Conservation (phyloP, 1,284 basidiomycete species). For the Apiotrichum veenhuisii region DNA sequence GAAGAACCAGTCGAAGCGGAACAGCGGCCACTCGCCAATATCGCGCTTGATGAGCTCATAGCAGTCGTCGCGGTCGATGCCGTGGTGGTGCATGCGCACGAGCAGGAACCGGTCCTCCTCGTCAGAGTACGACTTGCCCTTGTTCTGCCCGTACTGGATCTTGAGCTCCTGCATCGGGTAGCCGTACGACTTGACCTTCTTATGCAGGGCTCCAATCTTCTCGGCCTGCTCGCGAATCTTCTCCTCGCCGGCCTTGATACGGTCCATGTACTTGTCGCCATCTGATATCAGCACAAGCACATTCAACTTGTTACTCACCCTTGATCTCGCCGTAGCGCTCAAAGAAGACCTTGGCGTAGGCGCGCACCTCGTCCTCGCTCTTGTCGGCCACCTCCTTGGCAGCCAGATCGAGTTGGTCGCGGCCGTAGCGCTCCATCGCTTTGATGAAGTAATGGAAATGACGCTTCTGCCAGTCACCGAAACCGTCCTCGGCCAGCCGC, state of each 20-base stretch:
- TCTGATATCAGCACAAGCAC: slow-evolving; percentile 50
- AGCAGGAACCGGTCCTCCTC: slow-evolving; percentile 96
- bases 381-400: slow-evolving; percentile 85
- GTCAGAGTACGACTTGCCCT: slow-evolving; percentile 92
- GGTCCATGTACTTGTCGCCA: slow-evolving; percentile 71
- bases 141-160: slow-evolving; percentile 88
- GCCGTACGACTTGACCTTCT: slow-evolving; percentile 74
- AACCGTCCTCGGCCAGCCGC: slow-evolving; percentile 70
- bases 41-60: slow-evolving; percentile 96
- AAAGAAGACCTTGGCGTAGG: slow-evolving; percentile 83
- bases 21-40: slow-evolving; percentile 92
- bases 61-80: slow-evolving; percentile 84
- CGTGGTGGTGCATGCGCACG: slow-evolving; percentile 86
- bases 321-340: slow-evolving; percentile 82
- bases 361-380: slow-evolving; percentile 71
- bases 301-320: slow-evolving; percentile 54
- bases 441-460: slow-evolving; percentile 91
- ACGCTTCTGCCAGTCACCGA: slow-evolving; percentile 83
- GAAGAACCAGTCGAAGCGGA: slow-evolving; percentile 98
- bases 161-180: slow-evolving; percentile 94
- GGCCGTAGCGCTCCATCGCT: slow-evolving; percentile 80
- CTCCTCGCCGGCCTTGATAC: slow-evolving; percentile 76
- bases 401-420: slow-evolving; percentile 64
- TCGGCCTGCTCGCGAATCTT: slow-evolving; percentile 61
- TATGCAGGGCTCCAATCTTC: slow-evolving; percentile 80